Evolutionary conservation across 2,329 filamentous ascomycete species (phyloP), one percentile per base, ranked within the genome.

Genomic region (Botrytis byssoidea): DNA sequence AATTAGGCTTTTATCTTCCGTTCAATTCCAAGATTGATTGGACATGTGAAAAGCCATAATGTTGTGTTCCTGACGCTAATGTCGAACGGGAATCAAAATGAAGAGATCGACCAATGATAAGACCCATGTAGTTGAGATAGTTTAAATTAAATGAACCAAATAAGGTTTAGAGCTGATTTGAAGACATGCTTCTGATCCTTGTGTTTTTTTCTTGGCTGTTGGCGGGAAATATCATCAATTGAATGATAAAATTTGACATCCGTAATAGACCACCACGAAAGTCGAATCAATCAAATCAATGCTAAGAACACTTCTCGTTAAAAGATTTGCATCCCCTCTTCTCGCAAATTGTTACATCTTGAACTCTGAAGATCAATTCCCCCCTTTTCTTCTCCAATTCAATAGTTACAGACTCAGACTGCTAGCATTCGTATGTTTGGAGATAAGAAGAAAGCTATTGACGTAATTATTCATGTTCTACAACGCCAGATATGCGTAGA

Each of bases 31-130:
- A 12, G 9, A 29, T 61, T 57, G 35, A 72, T 72, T 72, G 70
- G 70, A 37, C n/a, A 35, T 12, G 22, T n/a, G 42, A 46, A 35
- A 35, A 44, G 46, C 46, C 48, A 37, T 16, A 57, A 67, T 67
- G 35, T 35, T 35, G 18, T 67, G 76, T 77, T 65, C 76, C 75
- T 77, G 74, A 75, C 67, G 72, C 76, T 77, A 76, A 68, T 70
- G 64, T 67, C 8, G 18, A 74, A 74, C 55, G 44, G 71, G 73
- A 40, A 68, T 66, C 69, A 55, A 68, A 55, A 29, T 63, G 22
- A 37, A 71, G 59, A 48, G 55, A 69, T 74, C 35, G 25, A 63
- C 64, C 55, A 74, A 73, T 69, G 63, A 73, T 29, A 60, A 68
- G 51, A 68, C 9, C 42, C 48, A 32, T 69, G 51, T 16, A 14